Conservation (phyloP, 257 asterid genomes). For the Nicotiana undulata region DNA sequence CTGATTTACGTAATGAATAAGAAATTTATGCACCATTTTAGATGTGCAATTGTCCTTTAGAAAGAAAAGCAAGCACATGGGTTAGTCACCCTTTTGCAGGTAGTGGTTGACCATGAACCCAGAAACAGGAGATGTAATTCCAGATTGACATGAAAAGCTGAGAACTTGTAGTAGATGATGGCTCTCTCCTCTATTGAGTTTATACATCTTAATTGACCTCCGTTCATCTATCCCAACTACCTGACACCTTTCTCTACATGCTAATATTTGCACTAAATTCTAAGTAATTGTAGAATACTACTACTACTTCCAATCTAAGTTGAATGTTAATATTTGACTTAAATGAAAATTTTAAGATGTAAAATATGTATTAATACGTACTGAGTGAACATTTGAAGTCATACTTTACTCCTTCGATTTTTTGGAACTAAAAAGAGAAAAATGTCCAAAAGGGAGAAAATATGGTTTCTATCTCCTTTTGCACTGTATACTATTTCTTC, state of each 20-base stretch:
- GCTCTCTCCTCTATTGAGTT: not conserved
- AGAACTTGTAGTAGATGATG: not conserved
- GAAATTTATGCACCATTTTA: not conserved
- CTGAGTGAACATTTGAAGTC: not conserved
- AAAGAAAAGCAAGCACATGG: not conserved
- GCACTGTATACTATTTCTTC: too few relatives aligned
- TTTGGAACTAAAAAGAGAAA: not conserved
- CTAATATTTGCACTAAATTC: not conserved
- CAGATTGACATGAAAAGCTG: not conserved
- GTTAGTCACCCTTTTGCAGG: not conserved
- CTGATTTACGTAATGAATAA: not conserved
- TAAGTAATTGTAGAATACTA: not conserved
- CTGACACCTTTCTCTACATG: not conserved
- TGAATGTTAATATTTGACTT: not conserved
- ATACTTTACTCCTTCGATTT: not conserved
- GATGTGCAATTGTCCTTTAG: not conserved
- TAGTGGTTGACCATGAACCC: not conserved
- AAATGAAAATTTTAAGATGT: not conserved
- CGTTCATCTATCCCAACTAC: not conserved
- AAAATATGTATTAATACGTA: not conserved
- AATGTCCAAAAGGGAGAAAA: not conserved
- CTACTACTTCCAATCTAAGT: not conserved
- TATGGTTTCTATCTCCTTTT: not conserved
- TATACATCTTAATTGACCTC: not conserved
- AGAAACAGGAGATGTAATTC: not conserved